Evolutionary conservation across 169 alveolate genomes (phyloP).

Genomic region (Blepharisma undulans): DNA sequence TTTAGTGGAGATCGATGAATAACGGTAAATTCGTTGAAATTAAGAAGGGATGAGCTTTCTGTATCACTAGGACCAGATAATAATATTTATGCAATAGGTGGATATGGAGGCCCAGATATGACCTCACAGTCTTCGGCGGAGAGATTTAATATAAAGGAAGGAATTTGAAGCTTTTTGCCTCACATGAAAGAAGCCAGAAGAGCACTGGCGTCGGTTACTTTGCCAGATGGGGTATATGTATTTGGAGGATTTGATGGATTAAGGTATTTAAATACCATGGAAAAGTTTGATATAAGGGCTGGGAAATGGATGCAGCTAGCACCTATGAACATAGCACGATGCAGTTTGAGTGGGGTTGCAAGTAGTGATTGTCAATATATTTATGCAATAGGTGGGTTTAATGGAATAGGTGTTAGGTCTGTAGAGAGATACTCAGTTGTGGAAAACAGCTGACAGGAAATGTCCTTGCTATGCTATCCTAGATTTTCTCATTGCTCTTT

Average conservation of each 20-base stretch:
- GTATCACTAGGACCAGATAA: constrained; percentile 70
- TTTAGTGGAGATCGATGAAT: constrained; percentile 48
- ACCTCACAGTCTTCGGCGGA: constrained; percentile 57
- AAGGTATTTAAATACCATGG: constrained; percentile 64
- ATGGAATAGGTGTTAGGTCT: constrained; percentile 61
- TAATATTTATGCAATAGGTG: constrained; percentile 80
- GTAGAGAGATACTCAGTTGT: constrained; percentile 69
- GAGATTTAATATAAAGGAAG: constrained; percentile 43
- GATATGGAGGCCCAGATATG: constrained; percentile 73
- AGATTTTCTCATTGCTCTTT: constrained; percentile 48
- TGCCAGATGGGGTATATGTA: constrained; percentile 84
- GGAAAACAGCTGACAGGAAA: constrained; percentile 45
- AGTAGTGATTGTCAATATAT: constrained; percentile 70
- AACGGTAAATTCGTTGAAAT: constrained; percentile 58
- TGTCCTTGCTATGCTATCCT: neutral
- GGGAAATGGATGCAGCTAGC: constrained; percentile 65
- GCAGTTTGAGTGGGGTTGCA: constrained; percentile 71
- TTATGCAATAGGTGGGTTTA: constrained; percentile 82
- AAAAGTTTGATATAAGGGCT: constrained; percentile 56
- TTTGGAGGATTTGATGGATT: constrained; percentile 82
- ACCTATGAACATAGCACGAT: constrained; percentile 68
- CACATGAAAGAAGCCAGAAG: constrained; percentile 65
- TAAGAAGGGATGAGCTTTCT: constrained; percentile 81
- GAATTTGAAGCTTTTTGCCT: constrained; percentile 64
- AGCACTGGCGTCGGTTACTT: constrained; percentile 71